phyloP scores from a whole-genome alignment of 495 filamentous ascomycete genomes.

The Xylona heveae region DNA sequence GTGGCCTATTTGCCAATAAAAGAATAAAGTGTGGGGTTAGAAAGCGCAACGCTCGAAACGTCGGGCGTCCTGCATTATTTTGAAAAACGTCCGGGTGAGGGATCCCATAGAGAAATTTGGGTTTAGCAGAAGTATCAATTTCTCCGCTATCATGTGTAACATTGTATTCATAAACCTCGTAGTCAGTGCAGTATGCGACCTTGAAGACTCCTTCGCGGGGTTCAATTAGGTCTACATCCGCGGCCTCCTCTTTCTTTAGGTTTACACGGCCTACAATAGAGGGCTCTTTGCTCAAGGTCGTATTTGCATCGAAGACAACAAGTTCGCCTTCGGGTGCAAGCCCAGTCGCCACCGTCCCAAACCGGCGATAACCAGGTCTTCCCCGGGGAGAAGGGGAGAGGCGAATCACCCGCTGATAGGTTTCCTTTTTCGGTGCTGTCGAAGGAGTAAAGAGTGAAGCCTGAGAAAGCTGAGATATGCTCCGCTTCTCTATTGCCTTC shows the following conservation, averaged over 20 bases:
- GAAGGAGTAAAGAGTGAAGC: conserved; percentile 38
- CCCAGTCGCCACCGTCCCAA: conserved; percentile 58
- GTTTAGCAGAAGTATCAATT: conserved; percentile 28
- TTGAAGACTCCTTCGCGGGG: conserved; percentile 35
- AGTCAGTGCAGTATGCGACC: conserved; percentile 60
- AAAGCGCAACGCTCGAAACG: conserved; percentile 32
- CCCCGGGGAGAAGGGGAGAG: conserved; percentile 48
- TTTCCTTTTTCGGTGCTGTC: conserved; percentile 29
- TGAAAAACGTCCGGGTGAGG: conserved; percentile 26
- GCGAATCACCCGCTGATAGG: conserved; percentile 61
- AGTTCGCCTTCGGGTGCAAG: conserved; percentile 54
- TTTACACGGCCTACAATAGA: conserved; percentile 45
- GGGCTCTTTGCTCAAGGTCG: conserved; percentile 26
- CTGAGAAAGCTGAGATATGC: too few species aligned
- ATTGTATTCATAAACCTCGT: conserved; percentile 41
- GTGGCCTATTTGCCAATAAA: conserved; percentile 20
- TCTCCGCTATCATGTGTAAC: conserved; percentile 26
- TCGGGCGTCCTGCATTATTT: conserved; percentile 17
- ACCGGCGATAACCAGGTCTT: too few species aligned
- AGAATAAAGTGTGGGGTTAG: conserved; percentile 9
- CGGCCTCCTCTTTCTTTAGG: conserved; percentile 45
- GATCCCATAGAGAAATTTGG: conserved; percentile 36
- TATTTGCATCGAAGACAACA: conserved; percentile 51
- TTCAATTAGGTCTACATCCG: conserved; percentile 59
- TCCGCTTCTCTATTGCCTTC: conserved; percentile 7